A percentile compares a stretch with the other conserved stretches of the same genome.
Conservation (phyloP, 345 rosid species). For the Gossypium turneri region DNA sequence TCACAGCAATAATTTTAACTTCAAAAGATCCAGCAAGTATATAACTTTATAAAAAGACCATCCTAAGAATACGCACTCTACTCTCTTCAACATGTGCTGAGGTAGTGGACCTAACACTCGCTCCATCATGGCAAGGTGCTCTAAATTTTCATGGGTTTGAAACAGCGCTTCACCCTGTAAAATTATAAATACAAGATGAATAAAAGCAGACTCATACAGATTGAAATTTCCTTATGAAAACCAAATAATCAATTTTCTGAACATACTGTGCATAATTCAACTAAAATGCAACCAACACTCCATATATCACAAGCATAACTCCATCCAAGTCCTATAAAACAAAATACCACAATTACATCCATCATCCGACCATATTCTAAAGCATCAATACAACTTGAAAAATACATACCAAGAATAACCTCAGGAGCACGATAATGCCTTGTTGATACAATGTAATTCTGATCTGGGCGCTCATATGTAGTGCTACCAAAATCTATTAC, state of each 20-base stretch:
- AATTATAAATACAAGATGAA: neutral
- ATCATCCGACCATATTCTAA: neutral
- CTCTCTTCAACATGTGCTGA: conserved; percentile 9
- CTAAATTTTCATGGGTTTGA: conserved; percentile 80
- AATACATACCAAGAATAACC: conserved; percentile 57
- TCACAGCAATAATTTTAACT: neutral
- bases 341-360: conserved; percentile 1
- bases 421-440: conserved; percentile 82
- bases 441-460: conserved; percentile 71
- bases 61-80: neutral
- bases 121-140: conserved; percentile 9
- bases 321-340: conserved; percentile 65
- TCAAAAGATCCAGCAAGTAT: conserved; percentile 1
- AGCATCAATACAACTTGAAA: neutral
- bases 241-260: neutral
- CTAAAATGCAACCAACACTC: conserved; percentile 80
- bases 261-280: conserved; percentile 75
- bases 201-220: neutral
- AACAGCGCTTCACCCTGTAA: conserved; percentile 75
- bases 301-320: conserved; percentile 76
- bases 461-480: conserved; percentile 75
- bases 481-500: conserved; percentile 60
- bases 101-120: conserved; percentile 2
- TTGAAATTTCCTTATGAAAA: neutral
- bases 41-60: neutral